Evolutionary conservation across 495 filamentous ascomycete genomes (phyloP).

Genomic region (Aspergillus heteromorphus): DNA sequence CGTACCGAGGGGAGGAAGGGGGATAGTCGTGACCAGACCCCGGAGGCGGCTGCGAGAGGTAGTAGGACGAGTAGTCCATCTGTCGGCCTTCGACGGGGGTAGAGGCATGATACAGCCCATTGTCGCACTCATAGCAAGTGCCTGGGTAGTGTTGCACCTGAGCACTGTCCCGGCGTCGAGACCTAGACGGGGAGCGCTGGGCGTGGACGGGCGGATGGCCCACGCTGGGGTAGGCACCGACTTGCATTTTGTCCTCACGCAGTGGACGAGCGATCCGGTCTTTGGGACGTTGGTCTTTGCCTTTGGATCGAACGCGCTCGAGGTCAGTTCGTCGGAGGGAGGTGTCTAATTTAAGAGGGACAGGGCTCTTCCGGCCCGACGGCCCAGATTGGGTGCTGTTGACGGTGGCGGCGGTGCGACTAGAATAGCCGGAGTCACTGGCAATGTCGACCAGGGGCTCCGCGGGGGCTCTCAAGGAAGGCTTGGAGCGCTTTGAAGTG

Average conservation of each 20-base stretch:
- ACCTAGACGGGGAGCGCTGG: conserved; percentile 31
- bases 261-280: conserved; percentile 25
- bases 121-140: conserved; percentile 28
- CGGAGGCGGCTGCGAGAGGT: conserved; percentile 17
- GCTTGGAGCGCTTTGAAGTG: conserved; percentile 50
- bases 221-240: conserved; percentile 28
- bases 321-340: conserved; percentile 28
- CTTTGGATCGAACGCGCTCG: conserved; percentile 26
- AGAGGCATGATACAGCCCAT: conserved; percentile 27
- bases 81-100: conserved; percentile 28
- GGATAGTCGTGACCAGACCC: conserved; percentile 31
- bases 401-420: conserved; percentile 53
- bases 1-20: conserved; percentile 25
- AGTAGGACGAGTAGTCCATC: conserved; percentile 28
- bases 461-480: conserved; percentile 31
- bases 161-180: conserved; percentile 31
- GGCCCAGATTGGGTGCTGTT: conserved; percentile 51
- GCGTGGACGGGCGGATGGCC: conserved; percentile 26
- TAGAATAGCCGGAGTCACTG: conserved; percentile 63
- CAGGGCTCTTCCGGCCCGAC: conserved; percentile 39
- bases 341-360: conserved; percentile 37
- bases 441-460: conserved; percentile 41
- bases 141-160: conserved; percentile 26
- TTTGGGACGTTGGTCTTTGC: conserved; percentile 31
- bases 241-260: conserved; percentile 36